These are phyloP conservation scores for Gracilaria caudata DNA, from an alignment of 23 red algal genomes.

Conservation along the genomic window DNA sequence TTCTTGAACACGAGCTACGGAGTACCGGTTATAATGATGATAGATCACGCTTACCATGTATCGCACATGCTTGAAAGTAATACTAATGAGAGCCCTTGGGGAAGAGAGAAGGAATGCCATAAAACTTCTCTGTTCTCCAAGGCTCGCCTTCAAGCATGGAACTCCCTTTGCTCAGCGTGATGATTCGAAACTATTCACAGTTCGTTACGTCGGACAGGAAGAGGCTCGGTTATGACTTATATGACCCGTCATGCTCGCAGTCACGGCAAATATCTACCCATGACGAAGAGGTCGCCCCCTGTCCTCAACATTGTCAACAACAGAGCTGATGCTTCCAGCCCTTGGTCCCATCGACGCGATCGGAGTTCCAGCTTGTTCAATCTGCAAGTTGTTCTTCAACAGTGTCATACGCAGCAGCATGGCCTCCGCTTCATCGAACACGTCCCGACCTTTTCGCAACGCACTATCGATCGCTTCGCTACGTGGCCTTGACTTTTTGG, in stretches of 20 bases:
- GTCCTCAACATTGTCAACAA: conserved; percentile 56
- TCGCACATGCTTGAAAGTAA: no score
- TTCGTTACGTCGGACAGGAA: not conserved
- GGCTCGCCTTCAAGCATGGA: no score
- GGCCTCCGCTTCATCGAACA: conserved; percentile 76
- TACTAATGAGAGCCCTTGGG: no score
- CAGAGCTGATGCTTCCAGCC: conserved; percentile 47
- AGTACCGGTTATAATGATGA: no score
- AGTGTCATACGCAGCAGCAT: conserved; percentile 77
- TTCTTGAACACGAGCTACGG: no score
- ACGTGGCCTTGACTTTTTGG: conserved; percentile 47
- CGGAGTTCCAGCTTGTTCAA: not conserved
- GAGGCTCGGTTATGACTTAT: not conserved
- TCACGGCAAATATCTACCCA: not conserved
- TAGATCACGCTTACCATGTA: no score
- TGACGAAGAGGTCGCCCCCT: conserved; percentile 30
- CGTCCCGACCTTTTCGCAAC: conserved; percentile 41
- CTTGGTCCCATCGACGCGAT: conserved; percentile 25
- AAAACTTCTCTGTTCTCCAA: no score
- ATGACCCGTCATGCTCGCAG: not conserved
- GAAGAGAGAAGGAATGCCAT: no score
- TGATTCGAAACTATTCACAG: no score
- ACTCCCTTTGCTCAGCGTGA: no score
- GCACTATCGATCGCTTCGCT: conserved; percentile 34
- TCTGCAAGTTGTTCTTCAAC: conserved; percentile 58